Conservation (phyloP, 768 basidiomycete genomes). For the Tricholoma flavovirens region DNA sequence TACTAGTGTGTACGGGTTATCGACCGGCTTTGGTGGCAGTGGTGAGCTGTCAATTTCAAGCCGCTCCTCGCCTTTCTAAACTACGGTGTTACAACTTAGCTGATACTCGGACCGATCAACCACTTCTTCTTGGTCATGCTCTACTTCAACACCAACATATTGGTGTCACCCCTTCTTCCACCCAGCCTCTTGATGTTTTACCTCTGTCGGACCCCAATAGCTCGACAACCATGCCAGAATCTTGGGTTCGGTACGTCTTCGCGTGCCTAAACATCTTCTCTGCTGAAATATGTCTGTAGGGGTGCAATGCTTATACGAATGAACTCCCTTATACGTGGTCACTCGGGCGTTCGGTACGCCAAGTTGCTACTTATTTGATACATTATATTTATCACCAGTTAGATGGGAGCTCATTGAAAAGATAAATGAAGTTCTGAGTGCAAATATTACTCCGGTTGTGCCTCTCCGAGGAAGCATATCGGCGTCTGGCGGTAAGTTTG, state of each 20-base stretch:
- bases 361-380: neutral
- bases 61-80: slow-evolving; percentile 6
- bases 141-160: slow-evolving; percentile 71
- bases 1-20: slow-evolving; percentile 76
- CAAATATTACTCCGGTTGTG: slow-evolving; percentile 69
- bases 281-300: slow-evolving; percentile 38
- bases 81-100: slow-evolving; percentile 34
- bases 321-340: slow-evolving; percentile 78
- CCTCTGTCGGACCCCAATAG: slow-evolving; percentile 64
- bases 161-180: slow-evolving; percentile 58
- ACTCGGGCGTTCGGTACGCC: slow-evolving; percentile 63
- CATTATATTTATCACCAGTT: neutral
- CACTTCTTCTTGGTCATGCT: slow-evolving; percentile 56
- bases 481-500: slow-evolving; percentile 59
- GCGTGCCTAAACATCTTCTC: slow-evolving; percentile 23
- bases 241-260: slow-evolving; percentile 65
- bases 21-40: slow-evolving; percentile 75
- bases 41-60: slow-evolving; percentile 30
- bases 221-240: slow-evolving; percentile 73
- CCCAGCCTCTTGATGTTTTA: slow-evolving; percentile 38
- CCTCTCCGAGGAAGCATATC: slow-evolving; percentile 76
- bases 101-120: slow-evolving; percentile 67
- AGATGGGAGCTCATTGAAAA: slow-evolving; percentile 71
- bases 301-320: slow-evolving; percentile 75
- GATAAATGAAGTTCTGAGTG: slow-evolving; percentile 55